phyloP scores from a whole-genome alignment of 148 eudicot species.

The Simmondsia chinensis region DNA sequence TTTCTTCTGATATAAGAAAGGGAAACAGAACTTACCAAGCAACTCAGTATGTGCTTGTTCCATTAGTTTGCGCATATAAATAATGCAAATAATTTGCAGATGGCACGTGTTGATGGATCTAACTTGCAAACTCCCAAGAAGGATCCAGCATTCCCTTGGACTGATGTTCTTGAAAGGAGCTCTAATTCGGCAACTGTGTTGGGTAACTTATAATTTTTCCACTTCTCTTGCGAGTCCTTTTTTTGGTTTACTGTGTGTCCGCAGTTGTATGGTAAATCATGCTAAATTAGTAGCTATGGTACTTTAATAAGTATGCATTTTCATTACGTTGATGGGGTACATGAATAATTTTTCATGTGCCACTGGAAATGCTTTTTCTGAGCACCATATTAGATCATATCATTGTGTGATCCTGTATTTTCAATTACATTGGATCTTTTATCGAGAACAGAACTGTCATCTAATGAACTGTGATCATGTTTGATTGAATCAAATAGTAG shows the following conservation, averaged over 20 bases:
- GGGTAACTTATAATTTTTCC: conserved; percentile 23
- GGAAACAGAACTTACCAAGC: not conserved
- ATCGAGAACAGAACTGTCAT: too few relatives aligned
- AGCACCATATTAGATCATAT: too few relatives aligned
- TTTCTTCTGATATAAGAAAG: not conserved
- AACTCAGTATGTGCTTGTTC: not conserved
- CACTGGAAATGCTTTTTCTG: too few relatives aligned
- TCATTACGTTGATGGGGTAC: too few relatives aligned
- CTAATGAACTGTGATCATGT: too few relatives aligned
- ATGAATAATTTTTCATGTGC: too few relatives aligned
- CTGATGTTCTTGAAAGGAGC: conserved; percentile 66
- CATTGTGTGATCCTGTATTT: too few relatives aligned
- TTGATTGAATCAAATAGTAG: too few relatives aligned
- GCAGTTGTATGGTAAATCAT: too few relatives aligned
- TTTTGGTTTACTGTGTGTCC: not conserved
- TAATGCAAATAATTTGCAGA: conserved; percentile 32
- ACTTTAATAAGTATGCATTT: too few relatives aligned
- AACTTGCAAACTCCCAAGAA: conserved; percentile 44
- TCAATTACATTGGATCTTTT: too few relatives aligned
- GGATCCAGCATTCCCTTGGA: conserved; percentile 61
- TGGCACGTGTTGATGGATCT: conserved; percentile 74
- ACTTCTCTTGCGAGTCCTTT: not conserved
- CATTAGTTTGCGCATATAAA: not conserved
- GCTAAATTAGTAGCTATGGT: too few relatives aligned
- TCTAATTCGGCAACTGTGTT: conserved; percentile 21